Conservation (phyloP, 2,329 filamentous ascomycete genomes). For the Colletotrichum eremochloae region DNA sequence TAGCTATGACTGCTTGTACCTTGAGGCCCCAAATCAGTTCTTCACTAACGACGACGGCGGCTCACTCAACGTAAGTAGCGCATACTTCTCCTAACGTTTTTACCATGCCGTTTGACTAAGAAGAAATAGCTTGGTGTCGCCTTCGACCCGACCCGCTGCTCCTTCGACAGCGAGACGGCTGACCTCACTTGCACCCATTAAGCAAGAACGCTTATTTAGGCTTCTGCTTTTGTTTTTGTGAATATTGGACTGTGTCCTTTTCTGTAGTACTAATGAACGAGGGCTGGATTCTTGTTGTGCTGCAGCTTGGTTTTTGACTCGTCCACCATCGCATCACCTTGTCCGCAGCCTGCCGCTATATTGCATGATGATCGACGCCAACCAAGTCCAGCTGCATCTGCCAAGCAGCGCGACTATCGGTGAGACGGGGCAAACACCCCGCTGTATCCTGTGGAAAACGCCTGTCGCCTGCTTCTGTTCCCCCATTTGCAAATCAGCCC, state of each 20-base stretch:
- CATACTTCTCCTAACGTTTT: neutral
- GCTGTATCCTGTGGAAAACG: neutral
- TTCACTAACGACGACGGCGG: neutral
- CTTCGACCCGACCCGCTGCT: neutral
- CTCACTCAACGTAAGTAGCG: neutral
- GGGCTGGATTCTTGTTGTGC: no score
- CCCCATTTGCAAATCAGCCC: constrained; percentile 1
- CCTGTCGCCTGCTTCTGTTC: neutral
- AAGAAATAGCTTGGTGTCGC: neutral
- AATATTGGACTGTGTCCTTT: no score
- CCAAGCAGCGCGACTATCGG: neutral
- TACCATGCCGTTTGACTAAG: neutral
- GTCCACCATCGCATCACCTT: neutral
- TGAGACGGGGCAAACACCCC: constrained; percentile 2
- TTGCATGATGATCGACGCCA: constrained; percentile 4
- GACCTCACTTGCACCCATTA: neutral
- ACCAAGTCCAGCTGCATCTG: constrained; percentile 3
- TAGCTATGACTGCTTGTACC: neutral
- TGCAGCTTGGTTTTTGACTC: neutral
- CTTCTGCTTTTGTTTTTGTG: no score
- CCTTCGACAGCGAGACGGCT: neutral
- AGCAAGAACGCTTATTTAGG: neutral
- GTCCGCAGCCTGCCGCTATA: constrained; percentile 13
- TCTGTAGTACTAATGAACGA: no score
- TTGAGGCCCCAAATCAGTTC: neutral